Base-by-base conservation (phyloP, 2,329 filamentous ascomycete species). In the Beauveria caledonica region DNA sequence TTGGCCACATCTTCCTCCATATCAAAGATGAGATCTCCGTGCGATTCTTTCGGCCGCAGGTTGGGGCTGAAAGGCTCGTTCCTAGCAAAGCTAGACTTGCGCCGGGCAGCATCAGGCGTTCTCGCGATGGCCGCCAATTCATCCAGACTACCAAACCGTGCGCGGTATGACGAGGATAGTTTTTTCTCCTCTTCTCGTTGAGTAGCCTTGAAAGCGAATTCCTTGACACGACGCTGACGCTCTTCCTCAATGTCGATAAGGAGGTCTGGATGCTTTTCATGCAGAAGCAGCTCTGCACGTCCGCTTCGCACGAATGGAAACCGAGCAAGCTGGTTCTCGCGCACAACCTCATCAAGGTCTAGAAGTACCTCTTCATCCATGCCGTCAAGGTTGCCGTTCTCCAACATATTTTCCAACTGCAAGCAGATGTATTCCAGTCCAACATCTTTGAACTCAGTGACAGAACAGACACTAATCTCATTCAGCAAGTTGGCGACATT, bases 351-450 rank as follows among this genome's bases (percentile, higher is more conserved):
- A 69, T 97, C 91, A 3, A 99, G 80, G 58, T 97, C 90, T 3
- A 82, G 68, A 17, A 97, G 75, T n/a, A 97, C 76, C 62, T 95
- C 88, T 46, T 89, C 85, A 58, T 97, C 92, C 17, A 99, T 81
- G 61, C 91, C 88, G 65, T 95, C 89, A 3, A 99, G 80, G 17
- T 93, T 80, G 66, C 90, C 88, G 64, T 96, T 96, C 68, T 97
- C 92, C 55, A 99, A 84, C 81, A 97, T 90, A 7, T 86, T 85
- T 72, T 99, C 94, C 61, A 97, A 79, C 68, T 96, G 95, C 49
- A 96, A 77, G 67, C 92, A 96, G 23, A 97, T 85, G 69, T 97
- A 99, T 71, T 96, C 90, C 33, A 97, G 77, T 0, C 89, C 90
- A 10, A 89, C 88, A 66, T 94, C 84, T 72, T 96, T 96, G 76